Evolutionary conservation across 371 early-diverging fungal genomes (phyloP).

Genomic region (Apophysomyces trapeziformis): DNA sequence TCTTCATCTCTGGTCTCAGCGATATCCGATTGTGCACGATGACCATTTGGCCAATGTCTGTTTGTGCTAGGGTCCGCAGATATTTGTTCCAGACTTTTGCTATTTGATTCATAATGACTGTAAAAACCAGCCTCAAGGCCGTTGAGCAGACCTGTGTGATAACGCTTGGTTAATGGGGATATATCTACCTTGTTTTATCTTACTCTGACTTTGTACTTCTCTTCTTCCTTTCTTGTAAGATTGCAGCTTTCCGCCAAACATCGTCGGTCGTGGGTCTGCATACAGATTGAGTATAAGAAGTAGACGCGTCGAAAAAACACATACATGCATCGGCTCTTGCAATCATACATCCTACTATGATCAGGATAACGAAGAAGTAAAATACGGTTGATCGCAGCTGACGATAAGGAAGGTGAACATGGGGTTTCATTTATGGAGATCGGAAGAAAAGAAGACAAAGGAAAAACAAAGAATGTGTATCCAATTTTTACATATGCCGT

Average conservation of each 20-base stretch:
- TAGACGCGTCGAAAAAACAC: not conserved
- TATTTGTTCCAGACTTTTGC: no score
- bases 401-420: not conserved
- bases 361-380: not conserved
- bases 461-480: not conserved
- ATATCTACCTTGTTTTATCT: not conserved
- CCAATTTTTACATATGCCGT: conserved; percentile 13
- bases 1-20: no score
- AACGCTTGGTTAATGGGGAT: no score
- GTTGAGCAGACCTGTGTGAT: no score
- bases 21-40: no score
- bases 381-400: not conserved
- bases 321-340: not conserved
- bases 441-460: conserved; percentile 2
- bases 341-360: not conserved
- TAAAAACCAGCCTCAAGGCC: no score
- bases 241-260: not conserved
- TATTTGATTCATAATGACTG: no score
- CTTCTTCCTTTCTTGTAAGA: not conserved
- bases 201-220: not conserved
- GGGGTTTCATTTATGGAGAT: conserved; percentile 5
- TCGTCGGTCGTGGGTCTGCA: not conserved
- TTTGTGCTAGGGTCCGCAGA: no score
- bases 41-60: no score
- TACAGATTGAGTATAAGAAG: not conserved